A percentile compares a stretch with the other conserved stretches of the same genome.
These are phyloP conservation scores for Apiospora malaysiana DNA, from an alignment of 2,329 filamentous ascomycete genomes.

Conservation along the genomic window DNA sequence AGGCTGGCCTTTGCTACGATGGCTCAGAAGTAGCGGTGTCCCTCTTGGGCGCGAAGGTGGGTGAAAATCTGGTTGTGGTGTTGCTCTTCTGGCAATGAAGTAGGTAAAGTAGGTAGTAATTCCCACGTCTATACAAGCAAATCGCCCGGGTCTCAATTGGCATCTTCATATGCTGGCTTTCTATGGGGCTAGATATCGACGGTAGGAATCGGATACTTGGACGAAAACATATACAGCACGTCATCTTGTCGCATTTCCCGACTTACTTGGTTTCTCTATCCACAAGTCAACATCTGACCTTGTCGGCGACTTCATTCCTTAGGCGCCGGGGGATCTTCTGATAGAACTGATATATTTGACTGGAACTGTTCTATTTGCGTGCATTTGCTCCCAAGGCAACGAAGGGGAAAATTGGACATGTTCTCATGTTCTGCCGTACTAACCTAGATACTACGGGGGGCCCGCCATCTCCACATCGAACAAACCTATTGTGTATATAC, in stretches of 20 bases:
- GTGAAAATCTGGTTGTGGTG: neutral
- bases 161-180: neutral
- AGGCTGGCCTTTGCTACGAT: neutral
- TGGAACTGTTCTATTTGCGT: neutral
- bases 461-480: slow-evolving; percentile 9
- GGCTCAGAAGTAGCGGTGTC: neutral
- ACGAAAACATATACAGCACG: neutral
- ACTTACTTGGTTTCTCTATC: neutral
- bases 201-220: neutral
- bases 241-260: neutral
- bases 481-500: neutral
- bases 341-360: neutral
- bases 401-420: neutral
- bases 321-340: neutral
- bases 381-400: neutral
- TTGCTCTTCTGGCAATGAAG: neutral
- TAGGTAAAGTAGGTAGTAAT: neutral
- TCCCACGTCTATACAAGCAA: neutral
- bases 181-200: neutral
- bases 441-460: neutral
- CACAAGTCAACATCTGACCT: neutral
- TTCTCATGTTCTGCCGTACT: neutral
- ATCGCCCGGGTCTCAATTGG: neutral
- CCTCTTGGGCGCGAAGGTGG: neutral
- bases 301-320: neutral